Evolutionary conservation across 306 rosid genomes (phyloP).

Genomic region (Vigna reflexopilosa): DNA sequence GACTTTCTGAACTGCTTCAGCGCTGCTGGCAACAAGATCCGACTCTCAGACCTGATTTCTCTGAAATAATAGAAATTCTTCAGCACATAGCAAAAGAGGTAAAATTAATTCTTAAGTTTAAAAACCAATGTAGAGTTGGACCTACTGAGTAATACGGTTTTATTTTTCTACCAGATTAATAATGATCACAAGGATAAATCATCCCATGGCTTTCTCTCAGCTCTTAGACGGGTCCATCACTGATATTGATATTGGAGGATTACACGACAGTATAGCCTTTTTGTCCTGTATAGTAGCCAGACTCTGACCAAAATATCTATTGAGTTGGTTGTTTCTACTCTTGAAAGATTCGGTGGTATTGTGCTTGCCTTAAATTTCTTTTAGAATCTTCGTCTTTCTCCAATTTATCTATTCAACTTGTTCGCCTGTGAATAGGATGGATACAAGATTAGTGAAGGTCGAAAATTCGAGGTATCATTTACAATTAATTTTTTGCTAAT

Average conservation of each 20-base stretch:
- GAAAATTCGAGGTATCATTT: conserved; percentile 36
- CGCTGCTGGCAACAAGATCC: conserved; percentile 95
- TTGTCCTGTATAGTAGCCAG: conserved; percentile 56
- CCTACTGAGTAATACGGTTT: conserved; percentile 12
- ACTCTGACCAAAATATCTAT: conserved; percentile 48
- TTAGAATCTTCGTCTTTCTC: conserved; percentile 31
- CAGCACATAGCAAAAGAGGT: conserved; percentile 79
- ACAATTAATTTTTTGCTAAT: conserved; percentile 31
- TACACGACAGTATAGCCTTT: conserved; percentile 40
- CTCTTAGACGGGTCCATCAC: conserved; percentile 63
- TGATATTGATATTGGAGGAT: conserved; percentile 39
- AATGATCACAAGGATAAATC: conserved; percentile 59
- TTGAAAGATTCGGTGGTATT: conserved; percentile 39
- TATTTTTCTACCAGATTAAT: conserved; percentile 55
- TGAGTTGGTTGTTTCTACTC: conserved; percentile 43
- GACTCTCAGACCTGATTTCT: conserved; percentile 73
- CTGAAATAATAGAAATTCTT: conserved; percentile 78
- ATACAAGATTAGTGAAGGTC: conserved; percentile 39
- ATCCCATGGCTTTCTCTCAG: conserved; percentile 70
- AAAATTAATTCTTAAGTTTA: conserved; percentile 22
- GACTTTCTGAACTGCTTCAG: conserved; percentile 78
- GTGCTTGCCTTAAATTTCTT: conserved; percentile 37
- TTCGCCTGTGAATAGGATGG: conserved; percentile 46
- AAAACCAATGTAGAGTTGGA: conserved; percentile 1
- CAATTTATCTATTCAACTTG: conserved; percentile 29